Evolutionary conservation across 2,329 filamentous ascomycete genomes (phyloP), one percentile per base, ranked within the genome.

Genomic region (Monilinia polystroma): DNA sequence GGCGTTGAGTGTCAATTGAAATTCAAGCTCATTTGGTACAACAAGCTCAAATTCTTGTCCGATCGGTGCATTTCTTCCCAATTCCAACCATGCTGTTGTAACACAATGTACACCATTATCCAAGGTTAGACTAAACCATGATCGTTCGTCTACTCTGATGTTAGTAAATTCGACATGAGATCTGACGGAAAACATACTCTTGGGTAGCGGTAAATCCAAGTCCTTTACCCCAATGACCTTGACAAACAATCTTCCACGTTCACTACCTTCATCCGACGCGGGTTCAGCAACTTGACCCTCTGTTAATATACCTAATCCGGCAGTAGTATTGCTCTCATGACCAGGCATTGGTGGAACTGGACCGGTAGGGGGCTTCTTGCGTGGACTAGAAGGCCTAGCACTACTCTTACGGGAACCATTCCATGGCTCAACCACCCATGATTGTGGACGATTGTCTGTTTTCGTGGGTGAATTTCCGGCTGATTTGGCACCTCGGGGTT

Each of bases 221-320:
- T 98, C 93, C 78, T 98, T 98, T 70, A 98, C 93, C 55, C 94
- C 93, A 78, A 98, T 90, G n/a, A 99, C 95, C 81, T 99, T 99
- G 72, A 99, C 93, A 74, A 99, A 99, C 1, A 99, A 84, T 68
- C 95, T 85, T 12, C 95, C 95, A 72, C 95, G 84, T 79, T 99
- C 95, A 64, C 88, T 92, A 67, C 97, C 93, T 65, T 92, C 90
- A 12, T 85, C 85, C 6, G 82, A 79, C 53, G 81, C 77, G 67
- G 90, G 84, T 5, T 82, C 80, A 35, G 80, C 78, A 26, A 56
- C 20, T 41, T 63, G 59, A 20, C 75, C 74, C 74, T 97, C 93
- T 4, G 85, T 81, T 23, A 92, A 84, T 7, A 87, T 84, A 63
- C 85, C 86, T 4, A 92, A 79, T 8, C 80, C 78, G 20, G 85